These are phyloP conservation scores for Royoungia palumana DNA, from an alignment of 768 basidiomycete genomes.

Conservation along the genomic window DNA sequence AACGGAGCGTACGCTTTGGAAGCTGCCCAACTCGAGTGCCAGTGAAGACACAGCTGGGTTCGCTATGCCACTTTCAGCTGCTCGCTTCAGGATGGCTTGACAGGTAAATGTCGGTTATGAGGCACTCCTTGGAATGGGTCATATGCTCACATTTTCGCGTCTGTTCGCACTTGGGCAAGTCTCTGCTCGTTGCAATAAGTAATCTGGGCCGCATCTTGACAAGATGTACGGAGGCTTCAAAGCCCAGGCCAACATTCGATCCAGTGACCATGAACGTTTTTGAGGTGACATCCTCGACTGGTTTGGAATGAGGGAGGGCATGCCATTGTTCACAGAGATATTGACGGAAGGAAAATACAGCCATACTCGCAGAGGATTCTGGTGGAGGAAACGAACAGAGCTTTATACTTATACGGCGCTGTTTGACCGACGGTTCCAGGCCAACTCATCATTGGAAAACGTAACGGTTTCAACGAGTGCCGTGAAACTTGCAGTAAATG, in stretches of 20 bases:
- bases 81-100: slow-evolving; percentile 18
- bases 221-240: slow-evolving; percentile 32
- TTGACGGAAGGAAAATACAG: no score
- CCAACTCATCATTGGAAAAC: no score
- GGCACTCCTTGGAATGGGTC: not conserved
- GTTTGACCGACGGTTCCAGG: no score
- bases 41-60: slow-evolving; percentile 23
- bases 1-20: slow-evolving; percentile 33
- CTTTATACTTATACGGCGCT: no score
- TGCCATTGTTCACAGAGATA: slow-evolving; percentile 26
- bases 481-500: no score
- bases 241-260: slow-evolving; percentile 43
- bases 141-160: slow-evolving; percentile 15
- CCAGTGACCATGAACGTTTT: slow-evolving; percentile 51
- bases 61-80: not conserved
- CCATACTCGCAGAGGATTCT: no score
- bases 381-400: no score
- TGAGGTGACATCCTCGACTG: slow-evolving; percentile 35
- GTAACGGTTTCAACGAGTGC: no score
- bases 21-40: slow-evolving; percentile 35
- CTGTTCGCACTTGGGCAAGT: slow-evolving; percentile 24
- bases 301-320: slow-evolving; percentile 13
- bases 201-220: slow-evolving; percentile 29
- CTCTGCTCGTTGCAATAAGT: slow-evolving; percentile 35
- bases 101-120: not conserved